Conservation (phyloP, 306 rosid genomes). For the Castanopsis chinensis region DNA sequence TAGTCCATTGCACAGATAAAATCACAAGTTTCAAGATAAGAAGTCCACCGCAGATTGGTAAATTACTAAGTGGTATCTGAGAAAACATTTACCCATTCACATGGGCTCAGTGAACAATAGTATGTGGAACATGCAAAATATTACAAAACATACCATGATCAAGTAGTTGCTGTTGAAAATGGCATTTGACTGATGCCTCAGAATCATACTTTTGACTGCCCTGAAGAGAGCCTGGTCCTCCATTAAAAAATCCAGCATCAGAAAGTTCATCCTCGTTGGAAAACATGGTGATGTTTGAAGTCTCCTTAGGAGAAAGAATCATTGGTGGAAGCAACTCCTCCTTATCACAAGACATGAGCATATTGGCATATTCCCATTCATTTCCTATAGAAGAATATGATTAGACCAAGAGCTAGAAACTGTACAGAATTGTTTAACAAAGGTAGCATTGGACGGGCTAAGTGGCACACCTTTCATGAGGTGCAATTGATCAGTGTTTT, state of each 20-base stretch:
- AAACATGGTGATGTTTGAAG: slow-evolving; percentile 21
- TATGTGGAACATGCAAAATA: background rate
- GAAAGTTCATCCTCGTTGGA: slow-evolving; percentile 19
- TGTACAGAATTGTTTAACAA: background rate
- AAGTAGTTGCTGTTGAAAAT: slow-evolving; percentile 24
- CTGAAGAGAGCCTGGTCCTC: background rate
- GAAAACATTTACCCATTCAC: background rate
- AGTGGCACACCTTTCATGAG: slow-evolving; percentile 7
- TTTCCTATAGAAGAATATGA: too few relatives aligned
- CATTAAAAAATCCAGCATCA: slow-evolving; percentile 9
- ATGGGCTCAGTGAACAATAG: too few relatives aligned
- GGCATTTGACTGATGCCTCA: slow-evolving; percentile 5
- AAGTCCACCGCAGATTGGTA: background rate
- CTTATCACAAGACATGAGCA: too few relatives aligned
- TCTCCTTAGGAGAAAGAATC: slow-evolving; percentile 17
- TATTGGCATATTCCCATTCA: too few relatives aligned
- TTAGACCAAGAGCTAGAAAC: too few relatives aligned
- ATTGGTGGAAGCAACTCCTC: background rate
- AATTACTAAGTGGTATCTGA: background rate
- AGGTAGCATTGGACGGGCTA: background rate
- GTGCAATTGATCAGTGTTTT: background rate
- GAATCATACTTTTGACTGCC: slow-evolving; percentile 17
- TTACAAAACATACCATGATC: slow-evolving; percentile 19
- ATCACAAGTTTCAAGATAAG: background rate
- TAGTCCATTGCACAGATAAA: background rate